Evolutionary conservation across 768 basidiomycete species (phyloP), one percentile per base, ranked within the genome.

Genomic region (Auricularia heimuer): DNA sequence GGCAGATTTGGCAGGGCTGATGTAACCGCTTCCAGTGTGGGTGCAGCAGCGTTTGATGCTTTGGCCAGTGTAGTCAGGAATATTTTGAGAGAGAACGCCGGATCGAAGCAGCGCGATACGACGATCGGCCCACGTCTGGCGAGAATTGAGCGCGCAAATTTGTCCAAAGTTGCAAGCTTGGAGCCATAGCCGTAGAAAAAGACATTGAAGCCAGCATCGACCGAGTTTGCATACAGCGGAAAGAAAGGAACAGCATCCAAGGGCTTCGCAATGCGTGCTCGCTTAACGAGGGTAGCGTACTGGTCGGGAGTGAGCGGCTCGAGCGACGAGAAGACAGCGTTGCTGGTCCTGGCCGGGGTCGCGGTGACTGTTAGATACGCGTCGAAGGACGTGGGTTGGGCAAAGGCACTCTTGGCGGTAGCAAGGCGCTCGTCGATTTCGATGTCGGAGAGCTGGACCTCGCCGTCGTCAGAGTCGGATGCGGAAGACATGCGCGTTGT

Each of bases 101-200:
- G 89, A 64, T 87, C 85, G 74, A 87, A 91, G 0, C 85, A 92
- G 69, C 96, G 91, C 33, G 86, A 82, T 24, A 94, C 79, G 64
- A 92, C 82, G 54, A 92, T 87, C 67, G 91, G 82, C 0, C 93
- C 92, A 0, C 71, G 74, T 63, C 78, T 82, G 6, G 82, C 75
- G 67, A 90, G 84, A 24, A 76, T 71, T 0, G 81, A 76, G 3
- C 73, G 77, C 1, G 89, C 92, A 64, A 97, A 91, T 24, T 83
- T 77, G 71, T 96, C 91, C 37, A 99, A 77, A 8, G 89, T 68
- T 18, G 71, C 73, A 64, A 92, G 81, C 73, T 99, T 99, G 21
- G 92, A 95, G 4, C 96, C 96, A 70, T 86, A 84, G 1, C 96
- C 96, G 70, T 93, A 92, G 74, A 92, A 87, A 21, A 95, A 75